Evolutionary conservation across 1,284 basidiomycete genomes (phyloP), one percentile per base, ranked within the genome.

Genomic region (Ustilago crameri): DNA sequence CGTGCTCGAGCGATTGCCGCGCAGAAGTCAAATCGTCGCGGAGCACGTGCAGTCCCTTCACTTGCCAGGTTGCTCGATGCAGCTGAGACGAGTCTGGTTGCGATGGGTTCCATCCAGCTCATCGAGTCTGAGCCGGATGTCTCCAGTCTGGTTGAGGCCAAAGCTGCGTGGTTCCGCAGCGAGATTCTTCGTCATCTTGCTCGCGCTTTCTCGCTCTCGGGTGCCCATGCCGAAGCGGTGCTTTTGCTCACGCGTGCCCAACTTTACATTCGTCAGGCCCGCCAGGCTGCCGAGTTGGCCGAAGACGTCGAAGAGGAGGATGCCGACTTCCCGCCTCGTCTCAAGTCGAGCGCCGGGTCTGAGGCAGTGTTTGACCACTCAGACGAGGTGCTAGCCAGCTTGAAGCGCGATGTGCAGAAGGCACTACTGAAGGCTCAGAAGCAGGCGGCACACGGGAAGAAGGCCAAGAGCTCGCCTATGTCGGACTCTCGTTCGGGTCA

Each of bases 121-220:
- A 70, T 82, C 51, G 81, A 83, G 59, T 72, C 73, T 17, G 77
- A 83, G 53, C 76, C 81, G 20, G 80, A 83, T 43, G 71, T 81
- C 3, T 78, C 78, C 30, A 77, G 73, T 41, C 62, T 83, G 20
- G 60, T 83, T 30, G 81, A 83, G 47, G 79, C 79, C 26, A 82
- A 83, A 58, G 68, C 75, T 3, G 76, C 75, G 3, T 80, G 72
- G 74, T 82, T 80, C 75, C 66, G 75, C 23, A 71, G 76, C 45
- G 74, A 76, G 55, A 68, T 81, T 40, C 56, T 82, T 10, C 58
- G 61, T 32, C 73, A 78, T 35, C 70, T 83, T 17, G 80, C 78
- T 5, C 58, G 66, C 14, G 80, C 79, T 18, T 81, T 78, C 59
- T 46, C 59, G 14, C 64, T 75, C 43, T 69, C 76, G 12, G 64